A percentile compares a stretch with the other conserved stretches of the same genome.
phyloP scores from a whole-genome alignment of 1,139 yeast genomes.

The Wickerhamomyces sp. region DNA sequence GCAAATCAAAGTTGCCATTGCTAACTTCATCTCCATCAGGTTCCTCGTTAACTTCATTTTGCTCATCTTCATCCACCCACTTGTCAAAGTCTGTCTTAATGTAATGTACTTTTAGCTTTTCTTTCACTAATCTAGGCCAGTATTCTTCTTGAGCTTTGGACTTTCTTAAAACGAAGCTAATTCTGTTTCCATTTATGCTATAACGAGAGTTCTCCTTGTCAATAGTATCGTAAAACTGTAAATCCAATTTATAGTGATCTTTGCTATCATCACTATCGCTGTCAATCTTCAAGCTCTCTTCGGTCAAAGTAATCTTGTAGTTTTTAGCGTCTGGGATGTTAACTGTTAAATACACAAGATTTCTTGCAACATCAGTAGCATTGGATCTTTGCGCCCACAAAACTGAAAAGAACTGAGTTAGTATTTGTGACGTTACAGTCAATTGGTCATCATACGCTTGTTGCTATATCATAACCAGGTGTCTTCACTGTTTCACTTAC shows the following conservation, averaged over 20 bases:
- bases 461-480: too few relatives aligned
- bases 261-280: conserved; percentile 50
- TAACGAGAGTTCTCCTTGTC: conserved; percentile 60
- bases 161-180: conserved; percentile 69
- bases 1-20: conserved; percentile 1
- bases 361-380: conserved; percentile 64
- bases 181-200: conserved; percentile 67
- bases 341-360: conserved; percentile 70
- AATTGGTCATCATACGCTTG: background rate
- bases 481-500: too few relatives aligned
- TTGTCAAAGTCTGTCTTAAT: conserved; percentile 94
- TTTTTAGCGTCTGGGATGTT: conserved; percentile 66
- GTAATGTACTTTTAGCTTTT: conserved; percentile 62
- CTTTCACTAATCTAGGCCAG: conserved; percentile 91
- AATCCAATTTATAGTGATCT: conserved; percentile 48
- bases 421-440: background rate
- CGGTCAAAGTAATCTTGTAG: conserved; percentile 58
- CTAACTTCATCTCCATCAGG: conserved; percentile 40
- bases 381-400: conserved; percentile 96
- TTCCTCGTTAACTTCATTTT: conserved; percentile 51
- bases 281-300: conserved; percentile 51
- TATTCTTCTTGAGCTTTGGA: conserved; percentile 62
- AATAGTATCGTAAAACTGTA: conserved; percentile 72
- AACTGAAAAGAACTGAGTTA: conserved; percentile 33
- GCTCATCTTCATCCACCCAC: conserved; percentile 97